Percentiles rank a stretch among this genome's conserved stretches.
Evolutionary conservation across 2,329 filamentous ascomycete species (phyloP).

Genomic region (Coniosporium tulheliwenetii): DNA sequence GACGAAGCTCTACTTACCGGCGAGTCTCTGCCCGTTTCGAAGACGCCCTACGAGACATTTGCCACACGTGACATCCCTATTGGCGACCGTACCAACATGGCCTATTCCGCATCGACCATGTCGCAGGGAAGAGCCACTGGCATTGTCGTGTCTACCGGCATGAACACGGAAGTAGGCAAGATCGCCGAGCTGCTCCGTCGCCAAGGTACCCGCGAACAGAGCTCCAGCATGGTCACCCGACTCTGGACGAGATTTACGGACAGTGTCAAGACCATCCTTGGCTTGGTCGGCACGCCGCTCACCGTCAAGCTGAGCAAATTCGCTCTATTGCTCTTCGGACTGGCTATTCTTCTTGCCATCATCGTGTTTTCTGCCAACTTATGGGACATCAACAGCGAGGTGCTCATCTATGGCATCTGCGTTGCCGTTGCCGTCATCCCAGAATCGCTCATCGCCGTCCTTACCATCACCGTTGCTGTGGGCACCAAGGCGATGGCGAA

Average conservation of each 20-base stretch:
- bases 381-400: constrained; percentile 20
- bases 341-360: constrained; percentile 20
- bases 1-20: constrained; percentile 63
- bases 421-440: constrained; percentile 30
- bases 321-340: constrained; percentile 14
- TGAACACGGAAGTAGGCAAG: constrained; percentile 60
- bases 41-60: constrained; percentile 42
- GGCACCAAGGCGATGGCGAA: constrained; percentile 21
- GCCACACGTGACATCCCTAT: constrained; percentile 35
- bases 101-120: constrained; percentile 55
- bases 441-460: constrained; percentile 43
- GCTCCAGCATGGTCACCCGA: constrained; percentile 24
- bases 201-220: constrained; percentile 23
- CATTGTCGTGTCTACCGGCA: constrained; percentile 54
- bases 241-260: constrained; percentile 8
- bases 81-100: constrained; percentile 55
- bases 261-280: constrained; percentile 9
- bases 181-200: constrained; percentile 56
- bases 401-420: constrained; percentile 21
- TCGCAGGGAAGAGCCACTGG: constrained; percentile 54
- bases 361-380: constrained; percentile 19
- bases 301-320: constrained; percentile 20
- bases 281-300: constrained; percentile 20
- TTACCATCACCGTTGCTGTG: constrained; percentile 48
- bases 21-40: constrained; percentile 54